Conservation (phyloP, 192 early-diverging fungal species). For the Backusella liffmaniae region DNA sequence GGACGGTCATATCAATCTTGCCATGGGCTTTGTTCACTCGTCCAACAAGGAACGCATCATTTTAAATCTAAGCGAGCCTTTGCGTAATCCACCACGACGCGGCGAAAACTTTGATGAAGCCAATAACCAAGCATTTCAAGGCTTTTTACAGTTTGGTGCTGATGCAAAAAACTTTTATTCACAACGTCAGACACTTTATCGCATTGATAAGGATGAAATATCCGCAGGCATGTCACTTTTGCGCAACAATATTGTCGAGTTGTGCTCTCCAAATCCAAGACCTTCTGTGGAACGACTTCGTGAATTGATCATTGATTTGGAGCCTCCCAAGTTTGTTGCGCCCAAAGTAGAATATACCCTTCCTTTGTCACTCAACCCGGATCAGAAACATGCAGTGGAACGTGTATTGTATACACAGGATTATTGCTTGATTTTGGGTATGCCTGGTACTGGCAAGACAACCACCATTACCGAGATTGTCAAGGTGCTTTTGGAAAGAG, state of each 20-base stretch:
- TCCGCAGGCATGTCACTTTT: slow-evolving; percentile 63
- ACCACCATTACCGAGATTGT: slow-evolving; percentile 85
- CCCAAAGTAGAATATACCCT: background rate
- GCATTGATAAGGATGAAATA: slow-evolving; percentile 88
- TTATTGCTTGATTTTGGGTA: slow-evolving; percentile 89
- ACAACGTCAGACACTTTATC: slow-evolving; percentile 36
- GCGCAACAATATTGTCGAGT: slow-evolving; percentile 72
- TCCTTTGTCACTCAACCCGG: slow-evolving; percentile 57
- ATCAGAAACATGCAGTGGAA: slow-evolving; percentile 68
- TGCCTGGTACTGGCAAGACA: slow-evolving; percentile 98
- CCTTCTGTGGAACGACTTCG: slow-evolving; percentile 49
- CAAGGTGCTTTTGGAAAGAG: slow-evolving; percentile 55
- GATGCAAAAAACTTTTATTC: slow-evolving; percentile 34
- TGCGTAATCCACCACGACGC: slow-evolving; percentile 29
- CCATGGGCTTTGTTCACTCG: slow-evolving; percentile 68
- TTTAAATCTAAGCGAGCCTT: slow-evolving; percentile 3
- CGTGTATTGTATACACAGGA: slow-evolving; percentile 77
- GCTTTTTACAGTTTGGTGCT: slow-evolving; percentile 24
- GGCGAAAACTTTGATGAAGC: slow-evolving; percentile 50
- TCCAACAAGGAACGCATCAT: slow-evolving; percentile 41
- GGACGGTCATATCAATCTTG: slow-evolving; percentile 68
- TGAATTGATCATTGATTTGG: slow-evolving; percentile 76
- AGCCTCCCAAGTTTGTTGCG: slow-evolving; percentile 58
- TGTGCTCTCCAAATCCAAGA: slow-evolving; percentile 43
- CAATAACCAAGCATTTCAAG: slow-evolving; percentile 58